Conservation (phyloP, 2,329 filamentous ascomycete species). For the Stylonectria norvegica region DNA sequence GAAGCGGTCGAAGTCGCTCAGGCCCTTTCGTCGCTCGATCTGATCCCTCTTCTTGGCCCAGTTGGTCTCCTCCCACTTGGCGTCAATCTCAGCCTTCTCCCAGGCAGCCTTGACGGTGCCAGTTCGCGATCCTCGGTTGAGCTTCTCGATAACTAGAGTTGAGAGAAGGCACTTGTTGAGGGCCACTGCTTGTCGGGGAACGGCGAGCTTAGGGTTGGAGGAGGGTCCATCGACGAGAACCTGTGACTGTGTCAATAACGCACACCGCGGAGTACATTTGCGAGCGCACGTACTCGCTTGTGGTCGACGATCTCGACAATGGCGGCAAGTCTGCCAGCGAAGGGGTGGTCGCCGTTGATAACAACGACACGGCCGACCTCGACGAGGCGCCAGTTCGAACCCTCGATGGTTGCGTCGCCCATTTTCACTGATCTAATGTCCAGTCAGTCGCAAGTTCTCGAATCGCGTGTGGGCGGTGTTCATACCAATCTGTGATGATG, state of each 20-base stretch:
- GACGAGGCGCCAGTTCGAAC: slow-evolving; percentile 89
- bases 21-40: slow-evolving; percentile 78
- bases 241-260: slow-evolving; percentile 49
- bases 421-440: slow-evolving; percentile 60
- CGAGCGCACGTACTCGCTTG: slow-evolving; percentile 83
- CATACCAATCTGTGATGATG: slow-evolving; percentile 40
- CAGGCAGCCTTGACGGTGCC: slow-evolving; percentile 82
- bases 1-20: slow-evolving; percentile 99
- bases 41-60: slow-evolving; percentile 93
- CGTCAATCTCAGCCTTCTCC: slow-evolving; percentile 87
- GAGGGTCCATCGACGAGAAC: slow-evolving; percentile 95
- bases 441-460: slow-evolving; percentile 34
- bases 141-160: slow-evolving; percentile 78
- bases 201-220: slow-evolving; percentile 71
- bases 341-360: slow-evolving; percentile 75
- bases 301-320: slow-evolving; percentile 99
- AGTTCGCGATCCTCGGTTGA: slow-evolving; percentile 80
- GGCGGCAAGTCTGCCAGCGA: slow-evolving; percentile 79
- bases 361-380: slow-evolving; percentile 97
- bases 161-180: slow-evolving; percentile 86
- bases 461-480: slow-evolving; percentile 27
- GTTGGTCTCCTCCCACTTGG: slow-evolving; percentile 86
- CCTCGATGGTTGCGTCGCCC: slow-evolving; percentile 78
- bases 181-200: slow-evolving; percentile 82
- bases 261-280: slow-evolving; percentile 7